These are phyloP conservation scores for Pulveroboletus ravenelii DNA, from an alignment of 768 basidiomycete genomes.

Conservation along the genomic window DNA sequence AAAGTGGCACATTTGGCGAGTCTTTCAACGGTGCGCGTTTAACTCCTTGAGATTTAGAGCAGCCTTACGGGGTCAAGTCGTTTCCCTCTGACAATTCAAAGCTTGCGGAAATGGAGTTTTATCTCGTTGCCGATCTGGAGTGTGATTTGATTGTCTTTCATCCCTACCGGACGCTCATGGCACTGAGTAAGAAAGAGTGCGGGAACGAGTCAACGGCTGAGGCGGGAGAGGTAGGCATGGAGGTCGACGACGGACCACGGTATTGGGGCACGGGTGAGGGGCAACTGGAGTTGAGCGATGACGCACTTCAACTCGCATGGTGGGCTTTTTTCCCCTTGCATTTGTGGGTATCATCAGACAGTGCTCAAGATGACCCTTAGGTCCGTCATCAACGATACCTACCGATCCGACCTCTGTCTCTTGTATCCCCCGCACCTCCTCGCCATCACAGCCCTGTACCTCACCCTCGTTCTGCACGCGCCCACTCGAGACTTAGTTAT, in stretches of 20 bases:
- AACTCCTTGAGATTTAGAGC: conserved; percentile 34
- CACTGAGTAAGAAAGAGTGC: conserved; percentile 62
- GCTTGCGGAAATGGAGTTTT: conserved; percentile 99
- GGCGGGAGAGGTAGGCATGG: conserved; percentile 48
- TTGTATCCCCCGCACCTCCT: conserved; percentile 93
- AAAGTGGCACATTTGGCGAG: not conserved
- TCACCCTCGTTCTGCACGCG: conserved; percentile 73
- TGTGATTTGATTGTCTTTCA: conserved; percentile 93
- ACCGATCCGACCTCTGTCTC: conserved; percentile 89
- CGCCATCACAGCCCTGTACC: conserved; percentile 86
- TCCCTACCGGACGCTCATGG: conserved; percentile 85
- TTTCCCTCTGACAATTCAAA: conserved; percentile 88
- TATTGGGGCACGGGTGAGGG: conserved; percentile 83
- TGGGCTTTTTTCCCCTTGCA: conserved; percentile 31
- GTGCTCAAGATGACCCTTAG: conserved; percentile 35
- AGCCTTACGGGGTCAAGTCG: conserved; percentile 68
- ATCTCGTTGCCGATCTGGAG: conserved; percentile 92
- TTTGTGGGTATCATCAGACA: not conserved
- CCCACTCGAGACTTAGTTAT: conserved; percentile 47
- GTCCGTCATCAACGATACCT: conserved; percentile 97
- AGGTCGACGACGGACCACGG: conserved; percentile 52
- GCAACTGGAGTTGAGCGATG: conserved; percentile 68
- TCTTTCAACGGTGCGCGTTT: not conserved
- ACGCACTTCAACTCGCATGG: conserved; percentile 90
- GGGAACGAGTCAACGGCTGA: conserved; percentile 46